Percentiles rank a stretch among this genome's conserved stretches.
Conservation (phyloP, 2,329 filamentous ascomycete genomes). For the Aspergillus melleus region DNA sequence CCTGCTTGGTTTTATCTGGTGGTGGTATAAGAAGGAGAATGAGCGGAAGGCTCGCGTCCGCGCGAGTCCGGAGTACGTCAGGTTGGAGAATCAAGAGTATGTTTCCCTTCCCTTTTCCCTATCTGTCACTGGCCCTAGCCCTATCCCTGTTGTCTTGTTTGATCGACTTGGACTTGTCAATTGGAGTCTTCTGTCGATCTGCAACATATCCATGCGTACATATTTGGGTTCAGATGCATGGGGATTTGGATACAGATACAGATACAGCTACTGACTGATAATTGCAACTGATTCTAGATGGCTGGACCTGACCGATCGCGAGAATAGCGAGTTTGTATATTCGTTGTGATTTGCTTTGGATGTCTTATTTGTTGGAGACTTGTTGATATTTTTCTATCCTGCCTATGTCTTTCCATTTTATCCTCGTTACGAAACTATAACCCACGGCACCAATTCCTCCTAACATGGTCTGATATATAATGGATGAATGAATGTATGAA, state of each 20-base stretch:
- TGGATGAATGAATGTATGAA: too few species aligned
- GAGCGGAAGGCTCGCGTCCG: conserved; percentile 56
- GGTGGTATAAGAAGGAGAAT: conserved; percentile 62
- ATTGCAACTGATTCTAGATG: conserved; percentile 34
- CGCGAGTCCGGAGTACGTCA: conserved; percentile 57
- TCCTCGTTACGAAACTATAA: too few species aligned
- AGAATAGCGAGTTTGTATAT: conserved; percentile 67
- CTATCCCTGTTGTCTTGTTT: too few species aligned
- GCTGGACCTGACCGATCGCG: conserved; percentile 64
- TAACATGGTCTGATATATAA: too few species aligned
- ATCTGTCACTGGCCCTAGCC: too few species aligned
- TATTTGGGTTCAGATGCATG: not conserved
- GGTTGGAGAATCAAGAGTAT: conserved; percentile 66
- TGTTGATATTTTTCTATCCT: too few species aligned
- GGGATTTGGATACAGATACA: not conserved
- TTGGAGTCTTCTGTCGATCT: too few species aligned
- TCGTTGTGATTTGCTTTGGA: conserved; percentile 29
- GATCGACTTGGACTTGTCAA: too few species aligned
- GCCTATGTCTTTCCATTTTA: too few species aligned
- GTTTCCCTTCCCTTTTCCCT: conserved; percentile 20
- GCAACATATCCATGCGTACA: too few species aligned
- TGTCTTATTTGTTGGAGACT: too few species aligned
- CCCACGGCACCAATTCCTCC: too few species aligned
- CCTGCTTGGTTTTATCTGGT: conserved; percentile 62
- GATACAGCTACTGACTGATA: not conserved